Base-by-base conservation (phyloP, 495 filamentous ascomycete species). In the Podospora comata region DNA sequence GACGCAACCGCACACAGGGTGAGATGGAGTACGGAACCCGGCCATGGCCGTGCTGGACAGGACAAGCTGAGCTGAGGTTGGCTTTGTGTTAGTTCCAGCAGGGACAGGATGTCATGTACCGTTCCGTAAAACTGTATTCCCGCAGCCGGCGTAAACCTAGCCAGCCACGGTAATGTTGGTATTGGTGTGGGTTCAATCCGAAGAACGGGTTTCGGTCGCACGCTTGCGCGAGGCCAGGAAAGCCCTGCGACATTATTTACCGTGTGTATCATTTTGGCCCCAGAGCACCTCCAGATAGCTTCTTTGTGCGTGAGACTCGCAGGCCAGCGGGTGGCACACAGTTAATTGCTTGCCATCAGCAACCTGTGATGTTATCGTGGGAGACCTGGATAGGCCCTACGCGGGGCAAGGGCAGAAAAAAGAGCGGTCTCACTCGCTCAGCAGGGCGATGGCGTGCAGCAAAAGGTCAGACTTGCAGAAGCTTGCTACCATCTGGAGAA, bases 381-480 rank as follows among this genome's bases (percentile, higher is more conserved):
- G 39, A 48, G 39, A 11, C 39, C 39, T 48, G 39, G 39, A 48
- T 48, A 48, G 19, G 56, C 23, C 18, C 56, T 58, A 26, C 56
- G 13, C 56, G 16, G 59, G 34, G 30, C 34, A n/a, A 63, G 28
- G 32, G 32, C 32, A 18, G 9, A 15, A 26, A 65, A 48, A 48
- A 48, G 30, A 32, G 39, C 39, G 39, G 39, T 48, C 39, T 48
- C 39, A 48, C 39, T 48, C 39, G 39, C 39, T 48, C 39, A 48
- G 15, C 39, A 48, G 39, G 39, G 39, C 39, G 39, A 70, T 70
- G 68, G 68, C 68, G 65, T 65, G 68, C 65, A 70, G 60, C 20
- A 57, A 28, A 28, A 63, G 48, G 68, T 64, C 65, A 61, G 65
- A 62, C 68, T 63, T 67, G 69, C 69, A 62, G 60, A 62, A 62